These are phyloP conservation scores for Malus orientalis DNA, from an alignment of 306 rosid species.

Conservation along the genomic window DNA sequence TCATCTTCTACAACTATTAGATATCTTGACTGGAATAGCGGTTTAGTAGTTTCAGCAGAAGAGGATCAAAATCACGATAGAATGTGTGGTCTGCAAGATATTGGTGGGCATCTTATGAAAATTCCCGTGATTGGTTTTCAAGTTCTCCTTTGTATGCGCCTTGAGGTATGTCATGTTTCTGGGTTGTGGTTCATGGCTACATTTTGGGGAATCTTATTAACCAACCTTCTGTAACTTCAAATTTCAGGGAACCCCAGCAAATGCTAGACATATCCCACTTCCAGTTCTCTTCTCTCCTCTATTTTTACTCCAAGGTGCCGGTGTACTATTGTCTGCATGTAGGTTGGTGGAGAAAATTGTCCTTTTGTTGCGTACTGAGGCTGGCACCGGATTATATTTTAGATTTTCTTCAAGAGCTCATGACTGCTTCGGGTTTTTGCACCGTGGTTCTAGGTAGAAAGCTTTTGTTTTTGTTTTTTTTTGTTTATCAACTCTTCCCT, in stretches of 20 bases:
- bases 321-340: slow-evolving; percentile 58
- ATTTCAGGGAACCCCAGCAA: slow-evolving; percentile 79
- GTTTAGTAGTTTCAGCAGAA: slow-evolving; percentile 67
- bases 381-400: slow-evolving; percentile 62
- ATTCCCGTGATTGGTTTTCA: slow-evolving; percentile 78
- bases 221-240: slow-evolving; percentile 16
- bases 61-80: slow-evolving; percentile 55
- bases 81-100: slow-evolving; percentile 83
- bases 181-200: slow-evolving; percentile 17
- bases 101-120: slow-evolving; percentile 96
- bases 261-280: slow-evolving; percentile 57
- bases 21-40: slow-evolving; percentile 86
- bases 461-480: neutral
- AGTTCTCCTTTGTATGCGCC: slow-evolving; percentile 86
- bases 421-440: slow-evolving; percentile 87
- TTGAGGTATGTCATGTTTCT: slow-evolving; percentile 55
- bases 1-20: slow-evolving; percentile 70
- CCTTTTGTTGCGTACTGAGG: slow-evolving; percentile 55
- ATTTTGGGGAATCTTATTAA: slow-evolving; percentile 10
- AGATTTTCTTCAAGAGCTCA: slow-evolving; percentile 65
- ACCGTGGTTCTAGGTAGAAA: slow-evolving; percentile 92
- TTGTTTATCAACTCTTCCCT: neutral
- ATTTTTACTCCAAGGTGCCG: slow-evolving; percentile 76
- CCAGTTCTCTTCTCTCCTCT: slow-evolving; percentile 79
- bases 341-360: slow-evolving; percentile 76